phyloP scores from a whole-genome alignment of 164 flowering plant genomes.

The Kalanchoe fedtschenkoi region DNA sequence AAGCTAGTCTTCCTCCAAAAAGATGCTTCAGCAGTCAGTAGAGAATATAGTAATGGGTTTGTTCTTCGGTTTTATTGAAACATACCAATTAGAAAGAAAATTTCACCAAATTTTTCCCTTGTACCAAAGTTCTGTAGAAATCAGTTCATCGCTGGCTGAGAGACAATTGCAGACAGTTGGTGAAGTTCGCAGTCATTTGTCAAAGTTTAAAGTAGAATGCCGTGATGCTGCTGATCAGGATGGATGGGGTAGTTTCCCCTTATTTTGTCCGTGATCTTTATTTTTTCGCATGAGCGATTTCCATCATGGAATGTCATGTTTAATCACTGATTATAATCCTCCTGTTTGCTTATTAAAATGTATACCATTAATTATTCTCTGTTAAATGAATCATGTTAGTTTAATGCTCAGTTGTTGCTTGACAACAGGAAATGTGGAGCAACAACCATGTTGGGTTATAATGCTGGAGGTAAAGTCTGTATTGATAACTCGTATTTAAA shows the following conservation, averaged over 20 bases:
- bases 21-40: neutral
- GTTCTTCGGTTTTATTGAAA: neutral
- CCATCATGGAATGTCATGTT: neutral
- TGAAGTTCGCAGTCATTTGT: constrained; percentile 64
- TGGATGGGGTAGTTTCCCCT: constrained; percentile 74
- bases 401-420: constrained; percentile 11
- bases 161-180: constrained; percentile 87
- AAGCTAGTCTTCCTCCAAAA: neutral
- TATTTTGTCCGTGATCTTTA: neutral
- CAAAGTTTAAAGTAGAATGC: constrained; percentile 73
- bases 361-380: neutral
- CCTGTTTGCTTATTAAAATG: neutral
- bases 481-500: neutral
- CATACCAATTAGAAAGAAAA: neutral
- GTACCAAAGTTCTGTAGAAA: constrained; percentile 71
- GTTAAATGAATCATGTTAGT: constrained; percentile 3
- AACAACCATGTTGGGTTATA: constrained; percentile 93
- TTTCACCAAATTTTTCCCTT: neutral
- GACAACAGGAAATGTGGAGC: constrained; percentile 48
- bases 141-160: constrained; percentile 82
- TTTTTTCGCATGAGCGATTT: neutral
- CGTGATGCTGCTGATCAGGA: constrained; percentile 82
- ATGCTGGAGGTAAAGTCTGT: constrained; percentile 83
- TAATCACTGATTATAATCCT: neutral
- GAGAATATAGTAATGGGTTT: neutral